These are phyloP conservation scores for Cryptosporidium ryanae DNA, from an alignment of 169 alveolate species.

Conservation along the genomic window DNA sequence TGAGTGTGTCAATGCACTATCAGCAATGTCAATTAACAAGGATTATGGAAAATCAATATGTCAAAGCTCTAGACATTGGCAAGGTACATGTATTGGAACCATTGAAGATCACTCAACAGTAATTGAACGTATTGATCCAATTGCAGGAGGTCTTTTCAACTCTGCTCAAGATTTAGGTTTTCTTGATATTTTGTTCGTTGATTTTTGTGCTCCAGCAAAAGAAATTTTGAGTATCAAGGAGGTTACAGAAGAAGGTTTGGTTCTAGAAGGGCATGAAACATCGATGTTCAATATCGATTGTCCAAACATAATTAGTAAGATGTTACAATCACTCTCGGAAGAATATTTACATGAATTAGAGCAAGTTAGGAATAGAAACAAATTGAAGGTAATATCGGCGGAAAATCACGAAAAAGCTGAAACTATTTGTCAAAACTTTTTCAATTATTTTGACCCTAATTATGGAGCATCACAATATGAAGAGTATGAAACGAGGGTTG, in stretches of 20 bases:
- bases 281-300: constrained; percentile 55
- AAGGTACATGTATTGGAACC: constrained; percentile 62
- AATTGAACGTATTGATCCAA: constrained; percentile 56
- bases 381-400: constrained; percentile 5
- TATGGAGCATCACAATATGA: constrained; percentile 68
- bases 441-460: constrained; percentile 35
- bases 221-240: constrained; percentile 35
- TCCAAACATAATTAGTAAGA: constrained; percentile 33
- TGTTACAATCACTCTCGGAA: constrained; percentile 51
- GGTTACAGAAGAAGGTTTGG: constrained; percentile 59
- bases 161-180: constrained; percentile 71
- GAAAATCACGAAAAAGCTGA: constrained; percentile 62
- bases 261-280: constrained; percentile 63
- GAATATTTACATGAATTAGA: constrained; percentile 3
- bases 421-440: constrained; percentile 63
- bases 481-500: constrained; percentile 25
- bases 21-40: constrained; percentile 59
- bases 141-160: constrained; percentile 51
- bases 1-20: constrained; percentile 68
- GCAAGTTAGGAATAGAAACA: background rate
- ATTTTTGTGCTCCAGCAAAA: constrained; percentile 46
- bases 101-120: constrained; percentile 11
- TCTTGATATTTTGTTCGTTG: constrained; percentile 38
- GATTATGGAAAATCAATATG: constrained; percentile 58
- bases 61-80: constrained; percentile 73